phyloP scores from a whole-genome alignment of 352 stramenopile species.

The Phytophthora meadii region DNA sequence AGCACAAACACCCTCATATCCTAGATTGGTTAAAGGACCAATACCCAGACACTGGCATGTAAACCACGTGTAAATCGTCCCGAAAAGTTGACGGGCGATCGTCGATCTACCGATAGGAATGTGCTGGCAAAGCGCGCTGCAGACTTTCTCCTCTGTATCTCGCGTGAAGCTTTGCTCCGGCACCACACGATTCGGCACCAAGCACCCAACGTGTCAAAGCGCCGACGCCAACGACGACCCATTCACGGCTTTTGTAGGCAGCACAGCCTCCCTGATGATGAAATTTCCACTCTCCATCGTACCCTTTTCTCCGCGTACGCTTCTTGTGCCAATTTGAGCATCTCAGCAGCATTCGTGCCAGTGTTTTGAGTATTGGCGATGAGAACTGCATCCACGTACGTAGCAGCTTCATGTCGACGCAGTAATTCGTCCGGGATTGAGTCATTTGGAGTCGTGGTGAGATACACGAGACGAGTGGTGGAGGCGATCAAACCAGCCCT shows the following conservation, averaged over 20 bases:
- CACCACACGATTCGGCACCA: conserved; percentile 9
- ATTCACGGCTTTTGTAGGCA: conserved; percentile 78
- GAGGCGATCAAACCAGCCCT: conserved; percentile 69
- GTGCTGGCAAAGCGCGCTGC: not conserved
- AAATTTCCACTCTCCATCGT: conserved; percentile 65
- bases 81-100: not conserved
- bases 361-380: conserved; percentile 48
- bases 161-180: not conserved
- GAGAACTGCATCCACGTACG: conserved; percentile 71
- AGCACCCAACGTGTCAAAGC: conserved; percentile 8
- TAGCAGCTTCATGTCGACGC: conserved; percentile 65
- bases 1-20: conserved; percentile 2
- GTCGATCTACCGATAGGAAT: not conserved
- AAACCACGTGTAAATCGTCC: no score
- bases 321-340: conserved; percentile 66
- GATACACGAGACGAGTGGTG: conserved; percentile 71
- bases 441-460: conserved; percentile 48
- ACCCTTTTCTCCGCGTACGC: conserved; percentile 64
- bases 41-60: not conserved
- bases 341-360: conserved; percentile 42
- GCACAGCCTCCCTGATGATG: conserved; percentile 74
- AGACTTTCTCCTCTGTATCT: not conserved
- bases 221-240: conserved; percentile 23
- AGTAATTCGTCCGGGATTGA: conserved; percentile 52
- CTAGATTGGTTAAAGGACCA: conserved; percentile 15